phyloP scores from a whole-genome alignment of 352 stramenopile species.

The Phytophthora fragariae region DNA sequence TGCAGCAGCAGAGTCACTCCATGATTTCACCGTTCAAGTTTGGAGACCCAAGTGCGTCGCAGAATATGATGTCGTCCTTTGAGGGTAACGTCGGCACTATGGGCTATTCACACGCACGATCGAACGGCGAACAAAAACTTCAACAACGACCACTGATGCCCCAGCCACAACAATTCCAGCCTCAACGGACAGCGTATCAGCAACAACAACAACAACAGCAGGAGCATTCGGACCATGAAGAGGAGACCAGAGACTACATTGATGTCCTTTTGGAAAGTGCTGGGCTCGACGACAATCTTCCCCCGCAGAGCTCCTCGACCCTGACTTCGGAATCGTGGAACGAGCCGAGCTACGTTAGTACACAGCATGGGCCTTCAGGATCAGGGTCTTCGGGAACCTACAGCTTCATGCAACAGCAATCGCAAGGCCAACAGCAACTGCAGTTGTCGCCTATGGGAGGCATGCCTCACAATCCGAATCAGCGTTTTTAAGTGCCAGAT shows the following conservation, averaged over 20 bases:
- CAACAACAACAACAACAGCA: constrained; percentile 29
- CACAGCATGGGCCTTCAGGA: constrained; percentile 18
- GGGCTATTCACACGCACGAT: constrained; percentile 36
- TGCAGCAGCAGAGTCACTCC: constrained; percentile 26
- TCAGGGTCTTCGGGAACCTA: constrained; percentile 23
- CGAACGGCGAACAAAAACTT: constrained; percentile 15
- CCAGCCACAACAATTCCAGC: constrained; percentile 36
- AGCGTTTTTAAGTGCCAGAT: constrained; percentile 38
- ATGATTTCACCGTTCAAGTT: constrained; percentile 54
- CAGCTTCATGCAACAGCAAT: constrained; percentile 39
- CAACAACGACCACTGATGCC: constrained; percentile 25
- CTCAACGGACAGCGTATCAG: constrained; percentile 25
- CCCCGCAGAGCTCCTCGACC: constrained; percentile 39
- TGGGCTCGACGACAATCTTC: constrained; percentile 56
- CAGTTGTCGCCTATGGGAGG: constrained; percentile 44
- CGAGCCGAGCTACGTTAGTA: constrained; percentile 26
- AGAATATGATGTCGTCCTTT: constrained; percentile 11
- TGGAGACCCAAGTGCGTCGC: constrained; percentile 26
- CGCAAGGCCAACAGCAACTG: constrained; percentile 40
- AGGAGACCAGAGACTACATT: constrained; percentile 56
- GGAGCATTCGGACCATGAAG: constrained; percentile 23
- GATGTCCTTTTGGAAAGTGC: constrained; percentile 69
- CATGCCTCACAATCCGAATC: constrained; percentile 31
- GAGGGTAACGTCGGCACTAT: constrained; percentile 31
- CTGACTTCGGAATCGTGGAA: constrained; percentile 36